A percentile compares a stretch with the other conserved stretches of the same genome.
Conservation (phyloP, 768 basidiomycete species). For the Panus rudis region DNA sequence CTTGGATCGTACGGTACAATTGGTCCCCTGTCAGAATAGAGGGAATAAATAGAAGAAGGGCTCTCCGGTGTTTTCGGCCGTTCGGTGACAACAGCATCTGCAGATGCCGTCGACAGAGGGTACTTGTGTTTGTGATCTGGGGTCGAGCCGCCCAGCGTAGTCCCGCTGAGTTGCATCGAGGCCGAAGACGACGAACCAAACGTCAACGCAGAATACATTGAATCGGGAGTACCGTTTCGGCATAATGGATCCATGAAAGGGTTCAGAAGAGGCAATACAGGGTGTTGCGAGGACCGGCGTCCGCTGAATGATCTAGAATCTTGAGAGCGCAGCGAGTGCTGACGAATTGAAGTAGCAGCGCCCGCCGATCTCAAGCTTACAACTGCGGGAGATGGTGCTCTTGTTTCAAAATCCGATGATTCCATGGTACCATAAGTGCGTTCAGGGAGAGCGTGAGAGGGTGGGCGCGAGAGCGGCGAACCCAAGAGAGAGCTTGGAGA, state of each 20-base stretch:
- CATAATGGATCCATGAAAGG: conserved; percentile 14
- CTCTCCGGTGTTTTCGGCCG: not conserved
- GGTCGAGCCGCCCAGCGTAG: too few species aligned
- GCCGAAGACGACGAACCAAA: not conserved
- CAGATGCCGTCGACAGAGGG: not conserved
- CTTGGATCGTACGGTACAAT: not conserved
- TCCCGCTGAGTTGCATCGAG: too few species aligned
- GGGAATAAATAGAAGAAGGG: not conserved
- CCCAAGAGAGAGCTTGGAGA: not conserved
- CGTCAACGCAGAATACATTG: conserved; percentile 4
- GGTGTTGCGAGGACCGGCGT: conserved; percentile 1
- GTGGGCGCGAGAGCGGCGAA: too few species aligned
- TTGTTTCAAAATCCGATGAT: not conserved
- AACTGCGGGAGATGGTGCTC: too few species aligned
- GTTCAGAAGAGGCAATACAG: conserved; percentile 9
- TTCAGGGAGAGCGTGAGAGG: not conserved
- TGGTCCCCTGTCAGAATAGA: not conserved
- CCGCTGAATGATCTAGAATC: too few species aligned
- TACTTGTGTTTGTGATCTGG: not conserved
- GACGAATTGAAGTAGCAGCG: not conserved
- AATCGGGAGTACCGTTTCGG: conserved; percentile 11
- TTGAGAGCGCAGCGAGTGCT: too few species aligned
- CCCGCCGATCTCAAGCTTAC: not conserved
- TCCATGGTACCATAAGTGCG: conserved; percentile 7
- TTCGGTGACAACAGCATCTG: not conserved